A percentile compares a stretch with the other conserved stretches of the same genome.
Conservation (phyloP, 1,139 yeast species). For the Zygoascus sp. region DNA sequence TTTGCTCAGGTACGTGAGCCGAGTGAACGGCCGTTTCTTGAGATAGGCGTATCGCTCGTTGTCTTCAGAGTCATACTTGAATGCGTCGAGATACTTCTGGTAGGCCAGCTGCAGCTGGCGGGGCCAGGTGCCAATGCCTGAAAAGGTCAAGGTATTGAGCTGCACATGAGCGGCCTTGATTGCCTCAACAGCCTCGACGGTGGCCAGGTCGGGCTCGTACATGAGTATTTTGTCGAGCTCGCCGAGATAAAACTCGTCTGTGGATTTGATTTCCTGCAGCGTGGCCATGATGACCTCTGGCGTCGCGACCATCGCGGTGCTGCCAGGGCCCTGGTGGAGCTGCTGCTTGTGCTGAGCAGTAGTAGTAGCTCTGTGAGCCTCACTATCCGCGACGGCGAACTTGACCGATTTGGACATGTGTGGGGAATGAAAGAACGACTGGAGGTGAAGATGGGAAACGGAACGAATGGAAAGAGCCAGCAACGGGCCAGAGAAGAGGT, state of each 20-base stretch:
- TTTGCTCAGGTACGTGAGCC: conserved; percentile 36
- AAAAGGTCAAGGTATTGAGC: not conserved
- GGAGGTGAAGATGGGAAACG: not conserved
- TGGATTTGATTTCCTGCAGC: conserved; percentile 11
- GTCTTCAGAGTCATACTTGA: conserved; percentile 34
- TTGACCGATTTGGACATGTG: conserved; percentile 2
- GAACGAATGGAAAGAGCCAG: too few relatives aligned
- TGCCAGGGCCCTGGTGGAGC: not conserved
- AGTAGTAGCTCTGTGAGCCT: not conserved
- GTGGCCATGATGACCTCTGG: not conserved
- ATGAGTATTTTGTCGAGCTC: conserved; percentile 13
- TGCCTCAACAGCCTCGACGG: conserved; percentile 7
- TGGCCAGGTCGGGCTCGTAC: conserved; percentile 5
- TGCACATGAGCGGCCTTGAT: conserved; percentile 8
- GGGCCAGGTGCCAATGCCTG: conserved; percentile 6
- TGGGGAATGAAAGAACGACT: not conserved
- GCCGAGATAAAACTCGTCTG: conserved; percentile 13
- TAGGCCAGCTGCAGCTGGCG: conserved; percentile 8
- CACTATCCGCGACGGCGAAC: not conserved
- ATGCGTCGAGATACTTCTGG: conserved; percentile 32
- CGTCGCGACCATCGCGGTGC: not conserved
- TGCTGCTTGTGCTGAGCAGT: not conserved
- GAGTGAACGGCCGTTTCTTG: conserved; percentile 40
- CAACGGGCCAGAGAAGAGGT: too few relatives aligned
- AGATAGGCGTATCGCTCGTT: conserved; percentile 35